Base-by-base conservation (phyloP, 225 moss, liverwort and hornwort genomes). In the Pseudisothecium myosuroides region DNA sequence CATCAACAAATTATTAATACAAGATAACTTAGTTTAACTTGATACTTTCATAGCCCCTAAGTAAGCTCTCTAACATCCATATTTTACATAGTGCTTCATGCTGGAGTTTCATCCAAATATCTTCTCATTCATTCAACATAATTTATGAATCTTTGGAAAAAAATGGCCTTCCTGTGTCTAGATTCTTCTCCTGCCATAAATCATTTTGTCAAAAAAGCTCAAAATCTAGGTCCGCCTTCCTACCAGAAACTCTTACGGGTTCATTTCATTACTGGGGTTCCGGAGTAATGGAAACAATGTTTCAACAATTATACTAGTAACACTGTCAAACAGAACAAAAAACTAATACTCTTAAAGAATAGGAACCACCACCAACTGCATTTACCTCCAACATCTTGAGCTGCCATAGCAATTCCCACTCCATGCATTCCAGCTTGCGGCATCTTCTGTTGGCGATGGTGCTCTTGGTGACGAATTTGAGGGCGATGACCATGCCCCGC, bases 341-440 rank as follows among this genome's bases (percentile, higher is more conserved):
- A 67, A 19, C 28, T 59, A 47, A 3, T 18, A 34, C 66, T 24
- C 67, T 56, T 26, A 3, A 43, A 66, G 39, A 31, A 12, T 37
- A 47, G 36, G 21, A 88, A 31, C 31, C n/a, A 71, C 29, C 59
- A 73, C 45, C 39, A 56, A 50, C 9, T 75, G 9, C 28, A 63
- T 34, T 56, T 82, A 90, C 90, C 90, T 85, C 29, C 56, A 56
- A 5, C 3, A 27, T 73, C 72, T 45, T 71, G 77, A 32, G 50
- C 82, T 41, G 87, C 90, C 65, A 39, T 4, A 49, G 63, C 88
- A 19, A 89, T 79, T 82, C 92, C 93, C 60, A 11, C 41, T 68
- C 90, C 90, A 75, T 86, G 92, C 90, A 94, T 92, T 83, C 94
- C 94, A 56, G 91, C 94, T 84, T 92, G 91, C 24, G 94, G 94